These are phyloP conservation scores for Sphagnum fallax DNA, from an alignment of 228 moss, liverwort and hornwort species.

Conservation along the genomic window DNA sequence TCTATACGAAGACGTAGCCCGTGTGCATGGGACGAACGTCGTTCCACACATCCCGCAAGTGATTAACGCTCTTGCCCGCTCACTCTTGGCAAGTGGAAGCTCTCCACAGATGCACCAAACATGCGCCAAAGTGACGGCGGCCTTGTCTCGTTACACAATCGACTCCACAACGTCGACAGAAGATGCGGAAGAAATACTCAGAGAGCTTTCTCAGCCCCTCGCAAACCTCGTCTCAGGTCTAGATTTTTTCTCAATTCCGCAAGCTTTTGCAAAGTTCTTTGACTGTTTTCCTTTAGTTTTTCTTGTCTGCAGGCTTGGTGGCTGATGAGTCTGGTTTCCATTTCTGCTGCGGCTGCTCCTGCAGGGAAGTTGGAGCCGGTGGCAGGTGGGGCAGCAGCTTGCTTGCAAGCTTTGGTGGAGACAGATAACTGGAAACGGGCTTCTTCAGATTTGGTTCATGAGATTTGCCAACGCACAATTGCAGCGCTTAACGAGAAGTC, in stretches of 20 bases:
- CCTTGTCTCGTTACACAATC: slow-evolving; percentile 50
- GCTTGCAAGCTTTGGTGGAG: slow-evolving; percentile 62
- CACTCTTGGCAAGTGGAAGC: slow-evolving; percentile 78
- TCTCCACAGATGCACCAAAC: slow-evolving; percentile 78
- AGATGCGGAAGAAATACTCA: slow-evolving; percentile 56
- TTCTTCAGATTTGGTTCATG: slow-evolving; percentile 39
- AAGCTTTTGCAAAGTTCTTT: no score
- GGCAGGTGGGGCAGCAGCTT: slow-evolving; percentile 69
- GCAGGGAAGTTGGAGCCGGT: slow-evolving; percentile 79
- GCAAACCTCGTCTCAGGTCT: slow-evolving; percentile 50
- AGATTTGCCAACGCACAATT: slow-evolving; percentile 45
- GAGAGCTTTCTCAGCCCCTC: slow-evolving; percentile 62
- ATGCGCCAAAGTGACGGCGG: slow-evolving; percentile 71
- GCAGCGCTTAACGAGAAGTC: slow-evolving; percentile 61
- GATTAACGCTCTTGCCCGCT: slow-evolving; percentile 56
- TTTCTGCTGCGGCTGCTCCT: background rate
- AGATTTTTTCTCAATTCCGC: background rate
- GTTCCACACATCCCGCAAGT: slow-evolving; percentile 70
- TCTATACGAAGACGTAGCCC: slow-evolving; percentile 81
- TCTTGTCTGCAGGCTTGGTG: no score
- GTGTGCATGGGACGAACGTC: slow-evolving; percentile 63
- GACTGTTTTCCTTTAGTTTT: no score
- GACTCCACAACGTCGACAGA: slow-evolving; percentile 41
- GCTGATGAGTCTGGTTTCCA: no score
- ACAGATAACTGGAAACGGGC: slow-evolving; percentile 64